Evolutionary conservation across 2,329 filamentous ascomycete genomes (phyloP).

Genomic region (Xylaria sp.): DNA sequence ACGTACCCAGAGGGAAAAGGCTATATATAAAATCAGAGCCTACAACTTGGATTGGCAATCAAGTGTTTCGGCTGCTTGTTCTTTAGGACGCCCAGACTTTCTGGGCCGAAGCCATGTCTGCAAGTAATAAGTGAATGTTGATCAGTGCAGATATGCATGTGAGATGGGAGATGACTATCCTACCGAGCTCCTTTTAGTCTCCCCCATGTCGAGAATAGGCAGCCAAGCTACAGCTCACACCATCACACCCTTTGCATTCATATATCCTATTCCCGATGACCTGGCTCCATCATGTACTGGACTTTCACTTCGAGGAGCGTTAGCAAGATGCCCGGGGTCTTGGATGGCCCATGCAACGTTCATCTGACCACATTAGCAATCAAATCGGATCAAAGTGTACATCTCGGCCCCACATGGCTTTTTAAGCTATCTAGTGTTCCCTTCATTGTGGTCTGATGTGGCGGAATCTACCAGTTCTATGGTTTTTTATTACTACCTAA

Average conservation of each 20-base stretch:
- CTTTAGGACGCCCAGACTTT: constrained; percentile 23
- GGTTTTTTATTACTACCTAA: constrained; percentile 12
- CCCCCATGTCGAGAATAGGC: constrained; percentile 10
- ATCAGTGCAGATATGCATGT: constrained; percentile 39
- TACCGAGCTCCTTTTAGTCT: constrained; percentile 17
- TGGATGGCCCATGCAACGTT: constrained; percentile 25
- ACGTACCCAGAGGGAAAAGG: background rate
- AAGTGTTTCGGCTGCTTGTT: background rate
- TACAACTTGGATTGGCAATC: background rate
- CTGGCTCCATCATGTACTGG: constrained; percentile 33
- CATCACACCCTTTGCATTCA: constrained; percentile 18
- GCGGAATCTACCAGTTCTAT: constrained; percentile 38
- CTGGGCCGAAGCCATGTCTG: constrained; percentile 26
- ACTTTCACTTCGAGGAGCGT: constrained; percentile 26
- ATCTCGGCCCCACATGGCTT: constrained; percentile 30
- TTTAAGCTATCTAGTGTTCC: constrained; percentile 29
- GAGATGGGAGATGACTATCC: constrained; percentile 30
- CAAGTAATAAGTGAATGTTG: constrained; percentile 36
- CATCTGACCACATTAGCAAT: constrained; percentile 32
- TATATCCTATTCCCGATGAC: constrained; percentile 30
- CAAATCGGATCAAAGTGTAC: constrained; percentile 32
- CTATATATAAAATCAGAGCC: background rate
- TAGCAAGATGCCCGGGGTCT: constrained; percentile 21
- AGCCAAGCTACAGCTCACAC: constrained; percentile 19
- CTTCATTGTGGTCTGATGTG: constrained; percentile 46